Conservation (phyloP, 371 early-diverging fungal genomes). For the Rhizopus microsporus region DNA sequence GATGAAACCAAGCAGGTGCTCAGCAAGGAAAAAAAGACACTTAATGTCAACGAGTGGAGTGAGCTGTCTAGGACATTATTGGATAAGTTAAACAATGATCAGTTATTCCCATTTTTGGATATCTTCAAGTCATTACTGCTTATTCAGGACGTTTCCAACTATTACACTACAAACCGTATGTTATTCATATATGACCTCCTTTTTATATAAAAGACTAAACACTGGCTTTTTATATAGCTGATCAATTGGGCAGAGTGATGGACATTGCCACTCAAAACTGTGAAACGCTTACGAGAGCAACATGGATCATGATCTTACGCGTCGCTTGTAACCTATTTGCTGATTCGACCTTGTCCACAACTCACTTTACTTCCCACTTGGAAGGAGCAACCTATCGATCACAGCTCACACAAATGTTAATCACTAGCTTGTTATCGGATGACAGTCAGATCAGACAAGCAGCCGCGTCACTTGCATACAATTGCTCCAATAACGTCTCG, state of each 20-base stretch:
- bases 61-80: slow-evolving; percentile 34
- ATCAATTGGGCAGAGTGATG: slow-evolving; percentile 32
- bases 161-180: slow-evolving; percentile 50
- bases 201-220: background rate
- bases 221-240: slow-evolving; percentile 19
- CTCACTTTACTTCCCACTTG: slow-evolving; percentile 56
- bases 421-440: slow-evolving; percentile 58
- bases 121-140: slow-evolving; percentile 62
- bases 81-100: slow-evolving; percentile 43
- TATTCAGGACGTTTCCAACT: slow-evolving; percentile 38
- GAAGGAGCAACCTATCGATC: slow-evolving; percentile 45
- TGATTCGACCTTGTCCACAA: slow-evolving; percentile 36
- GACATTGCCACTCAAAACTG: slow-evolving; percentile 30
- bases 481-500: slow-evolving; percentile 57
- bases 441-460: slow-evolving; percentile 63
- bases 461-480: slow-evolving; percentile 70
- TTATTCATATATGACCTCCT: slow-evolving; percentile 6
- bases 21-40: slow-evolving; percentile 15
- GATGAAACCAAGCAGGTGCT: slow-evolving; percentile 24
- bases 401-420: slow-evolving; percentile 58
- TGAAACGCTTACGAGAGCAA: slow-evolving; percentile 17
- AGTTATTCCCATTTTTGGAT: slow-evolving; percentile 69
- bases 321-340: slow-evolving; percentile 67
- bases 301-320: slow-evolving; percentile 31
- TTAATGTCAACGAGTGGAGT: slow-evolving; percentile 42